Evolutionary conservation across 306 rosid genomes (phyloP), one percentile per base, ranked within the genome.

Genomic region (Sphenostylis stenocarpa): DNA sequence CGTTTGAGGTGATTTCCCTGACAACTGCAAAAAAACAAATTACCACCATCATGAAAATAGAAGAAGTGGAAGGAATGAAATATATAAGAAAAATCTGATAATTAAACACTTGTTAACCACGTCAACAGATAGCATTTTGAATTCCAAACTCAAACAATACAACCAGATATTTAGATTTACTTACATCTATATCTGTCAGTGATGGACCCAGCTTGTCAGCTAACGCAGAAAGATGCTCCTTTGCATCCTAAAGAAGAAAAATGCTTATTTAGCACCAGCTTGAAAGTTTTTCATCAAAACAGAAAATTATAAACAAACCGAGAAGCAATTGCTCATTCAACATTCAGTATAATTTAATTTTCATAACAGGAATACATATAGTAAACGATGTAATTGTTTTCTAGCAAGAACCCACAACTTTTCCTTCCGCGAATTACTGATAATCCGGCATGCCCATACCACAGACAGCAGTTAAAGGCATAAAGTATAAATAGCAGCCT

Each of bases 131-230:
- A 33, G 56, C 53, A 38, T 47, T 51, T 73, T 19, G 49, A 68
- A 29, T 12, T 77, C 23, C 56, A 73, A 80, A 69, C 48, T 21
- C 34, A 20, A 53, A 33, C 51, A 61, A 61, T 20, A 58, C 48
- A 60, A 72, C 76, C 56, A 72, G 34, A n/a, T 45, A 79, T 16
- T 39, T 52, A 57, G 55, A 82, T 61, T 41, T 74, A 24, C 96
- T 85, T 90, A 94, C 98, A 86, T 90, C 90, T 82, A 94, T 90
- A 84, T 89, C 98, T 19, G 97, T 90, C 61, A 94, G 83, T 31
- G 98, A 92, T 47, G 91, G 80, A 78, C 95, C 97, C 88, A 94
- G 83, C 95, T 92, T 94, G 83, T 92, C 98, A 68, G 97, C 98
- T 73, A 94, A 78, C 44, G 98, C 98, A 83, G 88, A 85, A 75